A percentile compares a stretch with the other conserved stretches of the same genome.
These are phyloP conservation scores for Cryptococcus sp. DNA, from an alignment of 1,284 basidiomycete species.

Conservation along the genomic window DNA sequence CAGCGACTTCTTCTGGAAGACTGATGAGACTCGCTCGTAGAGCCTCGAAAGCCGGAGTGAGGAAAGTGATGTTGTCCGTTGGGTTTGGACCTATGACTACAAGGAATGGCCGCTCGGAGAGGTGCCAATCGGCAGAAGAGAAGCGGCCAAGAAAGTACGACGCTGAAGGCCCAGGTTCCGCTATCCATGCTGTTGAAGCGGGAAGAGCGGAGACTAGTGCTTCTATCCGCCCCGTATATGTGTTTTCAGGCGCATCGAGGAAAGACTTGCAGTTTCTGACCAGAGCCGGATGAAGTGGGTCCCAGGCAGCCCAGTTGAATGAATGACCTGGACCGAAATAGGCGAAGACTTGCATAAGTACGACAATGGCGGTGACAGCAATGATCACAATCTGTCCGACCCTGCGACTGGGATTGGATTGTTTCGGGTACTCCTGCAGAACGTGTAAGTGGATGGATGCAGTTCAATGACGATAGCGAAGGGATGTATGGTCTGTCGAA, in stretches of 20 bases:
- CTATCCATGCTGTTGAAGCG: constrained; percentile 53
- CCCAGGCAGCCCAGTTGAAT: no score
- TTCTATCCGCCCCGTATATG: constrained; percentile 19
- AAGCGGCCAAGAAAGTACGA: constrained; percentile 74
- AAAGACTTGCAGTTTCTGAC: constrained; percentile 15
- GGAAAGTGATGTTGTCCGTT: constrained; percentile 58
- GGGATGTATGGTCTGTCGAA: no score
- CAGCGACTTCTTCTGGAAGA: constrained; percentile 56
- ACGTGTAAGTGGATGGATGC: no score
- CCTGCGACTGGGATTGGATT: no score
- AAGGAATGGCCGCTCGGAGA: constrained; percentile 76
- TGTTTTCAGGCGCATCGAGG: constrained; percentile 13
- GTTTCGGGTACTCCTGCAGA: no score
- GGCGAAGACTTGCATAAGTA: no score
- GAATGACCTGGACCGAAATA: no score
- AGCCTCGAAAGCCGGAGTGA: constrained; percentile 77
- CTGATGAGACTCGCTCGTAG: constrained; percentile 62
- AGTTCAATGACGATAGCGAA: no score
- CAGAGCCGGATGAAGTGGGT: constrained; percentile 5
- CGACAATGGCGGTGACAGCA: no score
- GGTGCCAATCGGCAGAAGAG: constrained; percentile 60
- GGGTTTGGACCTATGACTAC: constrained; percentile 59
- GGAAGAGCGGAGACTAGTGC: constrained; percentile 17
- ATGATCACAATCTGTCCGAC: no score
- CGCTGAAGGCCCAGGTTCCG: constrained; percentile 72